Evolutionary conservation across 192 early-diverging fungal genomes (phyloP).

Genomic region (Spizellomyces sp.): DNA sequence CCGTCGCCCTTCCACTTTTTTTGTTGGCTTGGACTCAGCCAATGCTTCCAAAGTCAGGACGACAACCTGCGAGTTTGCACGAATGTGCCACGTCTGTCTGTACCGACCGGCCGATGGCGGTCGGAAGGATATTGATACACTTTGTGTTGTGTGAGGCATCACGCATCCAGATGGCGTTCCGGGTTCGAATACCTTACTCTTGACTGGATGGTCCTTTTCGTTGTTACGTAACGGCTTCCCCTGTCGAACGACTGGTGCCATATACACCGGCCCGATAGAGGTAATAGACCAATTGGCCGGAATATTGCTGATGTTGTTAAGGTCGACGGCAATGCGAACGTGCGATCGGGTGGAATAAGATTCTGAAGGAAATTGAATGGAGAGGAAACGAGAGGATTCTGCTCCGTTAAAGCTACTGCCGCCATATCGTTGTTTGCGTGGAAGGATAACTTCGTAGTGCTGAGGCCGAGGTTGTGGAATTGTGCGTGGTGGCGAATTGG

Average conservation of each 20-base stretch:
- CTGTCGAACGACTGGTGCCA: neutral
- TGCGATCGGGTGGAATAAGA: neutral
- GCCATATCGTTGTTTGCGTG: neutral
- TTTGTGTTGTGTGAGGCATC: neutral
- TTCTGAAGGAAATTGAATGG: neutral
- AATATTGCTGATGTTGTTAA: neutral
- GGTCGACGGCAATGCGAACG: neutral
- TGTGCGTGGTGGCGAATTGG: neutral
- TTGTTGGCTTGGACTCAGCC: neutral
- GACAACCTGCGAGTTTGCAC: neutral
- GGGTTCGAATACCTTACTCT: neutral
- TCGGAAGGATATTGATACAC: neutral
- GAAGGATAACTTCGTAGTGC: neutral
- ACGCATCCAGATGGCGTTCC: neutral
- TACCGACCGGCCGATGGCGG: neutral
- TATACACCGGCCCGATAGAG: neutral
- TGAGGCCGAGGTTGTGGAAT: too few species aligned
- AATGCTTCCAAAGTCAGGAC: neutral
- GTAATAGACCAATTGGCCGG: neutral
- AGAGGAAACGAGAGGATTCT: neutral
- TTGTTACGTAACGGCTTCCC: neutral
- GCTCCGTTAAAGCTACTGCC: neutral
- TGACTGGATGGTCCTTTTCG: neutral
- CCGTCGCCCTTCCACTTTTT: too few species aligned
- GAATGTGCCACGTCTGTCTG: neutral